Evolutionary conservation across 331 rosid species (phyloP), one percentile per base, ranked within the genome.

Genomic region (Stylosanthes scabra): DNA sequence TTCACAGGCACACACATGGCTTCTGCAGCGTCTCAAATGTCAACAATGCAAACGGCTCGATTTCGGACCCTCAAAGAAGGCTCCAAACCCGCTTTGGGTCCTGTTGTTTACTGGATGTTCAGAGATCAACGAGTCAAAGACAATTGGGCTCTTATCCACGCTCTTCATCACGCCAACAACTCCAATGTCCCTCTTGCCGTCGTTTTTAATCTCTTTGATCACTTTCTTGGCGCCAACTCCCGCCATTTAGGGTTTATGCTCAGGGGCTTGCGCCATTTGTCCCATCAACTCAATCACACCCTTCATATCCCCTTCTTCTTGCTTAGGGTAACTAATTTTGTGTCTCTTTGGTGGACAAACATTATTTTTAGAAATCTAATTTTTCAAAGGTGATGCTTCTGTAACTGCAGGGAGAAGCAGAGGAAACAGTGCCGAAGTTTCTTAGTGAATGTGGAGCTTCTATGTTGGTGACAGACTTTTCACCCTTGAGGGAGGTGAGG

Each of bases 41-140:
- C 86, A 57, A 84, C 86, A 57, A 84, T 84, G 0, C 87, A 85
- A 0, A 31, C 88, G 46, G 87, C 84, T 63, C 88, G 97, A 13
- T 10, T 88, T 40, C 81, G 95, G 75, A 70, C 85, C 46, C 76
- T 89, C 44, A 94, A 89, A 72, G 80, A 84, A 59, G 83, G 88
- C 1, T 60, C 68, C 5, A 12, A 57, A 10, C 82, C 67, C 31
- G 80, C 81, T 51, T 8, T 61, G 62, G 99, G 99, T 34, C 97
- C 97, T 0, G 91, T 91, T 2, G 97, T 94, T 13, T 94, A 94
- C 74, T 94, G 99, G 97, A 94, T 91, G 97, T 94, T 91, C 70
- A 88, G 97, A 69, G 99, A 94, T 77, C 99, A 94, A 83, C 80
- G 99, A 81, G 37, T 87, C 42, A 81, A 70, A 68, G 97, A 89